Evolutionary conservation across 352 stramenopile genomes (phyloP), one percentile per base, ranked within the genome.

Genomic region (Chrysophaeum taylorii): DNA sequence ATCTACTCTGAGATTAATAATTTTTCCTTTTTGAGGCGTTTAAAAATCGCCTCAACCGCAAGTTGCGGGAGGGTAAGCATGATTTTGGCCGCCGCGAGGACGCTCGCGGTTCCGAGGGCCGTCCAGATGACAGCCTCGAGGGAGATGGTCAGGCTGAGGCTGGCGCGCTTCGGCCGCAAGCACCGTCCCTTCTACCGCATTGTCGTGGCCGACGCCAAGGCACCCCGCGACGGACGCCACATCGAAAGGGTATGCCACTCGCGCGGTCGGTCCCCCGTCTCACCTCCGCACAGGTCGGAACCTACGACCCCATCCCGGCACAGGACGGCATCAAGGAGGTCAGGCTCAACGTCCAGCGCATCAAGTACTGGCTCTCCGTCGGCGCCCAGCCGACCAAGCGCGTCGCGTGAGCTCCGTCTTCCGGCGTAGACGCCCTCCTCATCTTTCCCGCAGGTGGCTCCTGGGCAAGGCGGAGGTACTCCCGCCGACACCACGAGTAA

Each of bases 161-260:
- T 94, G 50, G 84, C 91, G 66, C 78, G 88, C 18, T 91, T 94
- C 73, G 88, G 88, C 21, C 63, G 80, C 37, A 81, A 75, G 18
- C 83, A 92, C 73, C 67, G 70, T 45, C 88, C 88, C 12, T 94
- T 92, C 79, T 94, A 92, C 75, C 78, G 87, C 38, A 89, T 94
- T 72, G 87, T 94, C 23, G 87, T 86, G 14, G 86, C 87, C 0
- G 84, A 94, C 78, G 64, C 79, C 12, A 75, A 82, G 45, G 71
- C 82, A 41, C 84, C 83, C 25, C 75, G 88, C 52, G 86, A 94
- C 80, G 87, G 88, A 29, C 81, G 79, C 60, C 82, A 82, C 66
- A 66, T 85, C 42, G 79, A 87, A 54, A 72, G 75, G 16, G 75
- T 84, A 33, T 78, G 75, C 74, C 7, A 39, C 43, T 64, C 2